A percentile compares a stretch with the other conserved stretches of the same genome.
Evolutionary conservation across 257 asterid genomes (phyloP).

Genomic region (Penstemon barbatus): DNA sequence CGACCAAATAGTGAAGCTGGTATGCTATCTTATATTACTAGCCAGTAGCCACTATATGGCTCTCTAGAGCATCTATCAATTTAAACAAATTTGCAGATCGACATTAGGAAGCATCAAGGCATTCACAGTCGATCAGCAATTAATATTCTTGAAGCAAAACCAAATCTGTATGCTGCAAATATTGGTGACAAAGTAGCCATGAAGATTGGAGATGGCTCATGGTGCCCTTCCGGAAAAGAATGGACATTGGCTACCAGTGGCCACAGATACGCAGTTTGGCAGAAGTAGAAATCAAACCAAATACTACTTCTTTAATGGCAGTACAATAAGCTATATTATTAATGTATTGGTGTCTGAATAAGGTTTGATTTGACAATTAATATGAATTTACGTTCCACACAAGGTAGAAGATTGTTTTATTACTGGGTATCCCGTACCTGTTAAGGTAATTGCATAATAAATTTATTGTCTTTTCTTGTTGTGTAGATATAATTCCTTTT

Average conservation of each 20-base stretch:
- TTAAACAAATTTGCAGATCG: constrained; percentile 49
- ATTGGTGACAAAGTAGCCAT: constrained; percentile 69
- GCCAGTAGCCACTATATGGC: neutral
- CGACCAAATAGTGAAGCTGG: constrained; percentile 86
- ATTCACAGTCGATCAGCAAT: constrained; percentile 74
- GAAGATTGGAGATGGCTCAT: constrained; percentile 94
- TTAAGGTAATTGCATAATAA: neutral
- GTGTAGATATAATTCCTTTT: neutral
- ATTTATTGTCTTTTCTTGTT: neutral
- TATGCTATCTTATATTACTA: constrained; percentile 30
- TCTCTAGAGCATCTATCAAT: neutral
- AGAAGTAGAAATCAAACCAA: constrained; percentile 38
- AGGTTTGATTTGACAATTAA: constrained; percentile 26
- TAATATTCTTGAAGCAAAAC: constrained; percentile 64
- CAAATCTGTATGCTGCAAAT: constrained; percentile 80
- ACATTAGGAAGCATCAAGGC: constrained; percentile 60
- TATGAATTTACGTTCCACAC: neutral
- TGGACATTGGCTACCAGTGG: constrained; percentile 87
- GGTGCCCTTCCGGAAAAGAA: constrained; percentile 85
- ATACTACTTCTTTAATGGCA: neutral
- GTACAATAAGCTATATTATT: no score
- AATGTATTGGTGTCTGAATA: constrained; percentile 23
- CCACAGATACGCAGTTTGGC: constrained; percentile 83
- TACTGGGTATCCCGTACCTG: neutral
- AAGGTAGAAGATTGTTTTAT: constrained; percentile 1